Evolutionary conservation across 2,329 filamentous ascomycete species (phyloP), one percentile per base, ranked within the genome.

Genomic region (Penicillium sp.): DNA sequence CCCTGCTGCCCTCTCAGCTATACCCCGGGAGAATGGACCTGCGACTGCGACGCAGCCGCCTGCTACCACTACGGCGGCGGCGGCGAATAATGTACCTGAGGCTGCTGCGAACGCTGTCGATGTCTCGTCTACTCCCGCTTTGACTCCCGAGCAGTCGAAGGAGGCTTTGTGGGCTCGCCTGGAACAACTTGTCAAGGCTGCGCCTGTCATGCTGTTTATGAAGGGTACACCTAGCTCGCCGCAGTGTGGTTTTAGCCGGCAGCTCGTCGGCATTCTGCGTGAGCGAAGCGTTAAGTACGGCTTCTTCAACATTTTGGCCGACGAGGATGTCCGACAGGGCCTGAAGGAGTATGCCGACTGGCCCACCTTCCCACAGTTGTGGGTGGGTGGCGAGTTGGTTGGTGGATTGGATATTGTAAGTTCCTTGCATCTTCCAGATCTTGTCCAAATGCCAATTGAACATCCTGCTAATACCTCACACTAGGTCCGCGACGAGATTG

Each of bases 161-260:
- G 91, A 97, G 75, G 92, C 96, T 66, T 81, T 99, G 55, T 88
- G 92, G 76, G 88, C 90, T 75, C 85, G 94, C 35, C 82, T 99
- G 39, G 84, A 79, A 20, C 90, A 96, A 68, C 84, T 99, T 38
- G 94, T 98, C 67, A 96, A 94, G 81, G 95, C 95, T 5, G 94
- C 95, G 35, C 92, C 93, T 0, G 93, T 99, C 35, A 99, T 99
- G 95, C 83, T 99, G 31, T 99, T 99, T 78, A 96, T 96, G 92
- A 96, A 96, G 81, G 93, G 92, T n/a, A 96, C 91, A 2, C 92
- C 92, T 0, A 91, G 88, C 65, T 85, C 87, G 35, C 92, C 92
- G 1, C 90, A 96, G 77, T 96, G 93, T 72, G 92, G 95, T 2
- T 99, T 99, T 79, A 96, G 91, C 67, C 83, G 94, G 67, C 92